These are phyloP conservation scores for Mycena epipterygia DNA, from an alignment of 768 basidiomycete genomes.

Conservation along the genomic window DNA sequence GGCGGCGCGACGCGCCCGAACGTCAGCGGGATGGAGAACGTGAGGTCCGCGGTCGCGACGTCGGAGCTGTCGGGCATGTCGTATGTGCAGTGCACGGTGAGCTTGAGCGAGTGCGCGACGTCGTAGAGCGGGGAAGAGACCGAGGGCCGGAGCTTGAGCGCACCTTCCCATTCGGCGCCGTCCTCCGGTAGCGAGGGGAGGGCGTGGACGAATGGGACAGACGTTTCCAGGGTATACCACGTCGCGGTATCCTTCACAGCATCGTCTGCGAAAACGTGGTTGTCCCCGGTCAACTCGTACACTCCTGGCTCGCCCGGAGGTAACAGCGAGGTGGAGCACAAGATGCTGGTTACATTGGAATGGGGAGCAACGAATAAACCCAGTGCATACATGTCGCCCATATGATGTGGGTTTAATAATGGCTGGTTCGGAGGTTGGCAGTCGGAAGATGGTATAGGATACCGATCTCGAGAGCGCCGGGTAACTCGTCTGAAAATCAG, in stretches of 20 bases:
- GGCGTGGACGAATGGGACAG: conserved; percentile 61
- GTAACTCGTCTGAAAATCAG: conserved; percentile 43
- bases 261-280: conserved; percentile 63
- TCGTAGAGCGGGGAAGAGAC: conserved; percentile 67
- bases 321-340: conserved; percentile 64
- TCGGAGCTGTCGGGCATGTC: conserved; percentile 55
- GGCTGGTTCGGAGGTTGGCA: conserved; percentile 76
- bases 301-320: conserved; percentile 59
- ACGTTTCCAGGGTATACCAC: conserved; percentile 73
- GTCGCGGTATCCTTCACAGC: conserved; percentile 48
- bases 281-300: conserved; percentile 64
- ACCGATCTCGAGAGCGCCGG: conserved; percentile 59
- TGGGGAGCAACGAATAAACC: conserved; percentile 51
- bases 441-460: conserved; percentile 67
- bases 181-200: conserved; percentile 40
- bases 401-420: conserved; percentile 67
- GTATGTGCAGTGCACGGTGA: conserved; percentile 56
- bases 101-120: conserved; percentile 44
- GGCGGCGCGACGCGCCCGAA: conserved; percentile 62
- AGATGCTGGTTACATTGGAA: conserved; percentile 40
- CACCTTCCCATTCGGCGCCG: conserved; percentile 55
- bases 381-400: conserved; percentile 66
- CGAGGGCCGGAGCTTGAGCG: conserved; percentile 58
- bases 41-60: conserved; percentile 50
- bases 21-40: conserved; percentile 64